A percentile compares a stretch with the other conserved stretches of the same genome.
These are phyloP conservation scores for Pseudognaphalium luteoalbum DNA, from an alignment of 129 eudicot species.

Conservation along the genomic window DNA sequence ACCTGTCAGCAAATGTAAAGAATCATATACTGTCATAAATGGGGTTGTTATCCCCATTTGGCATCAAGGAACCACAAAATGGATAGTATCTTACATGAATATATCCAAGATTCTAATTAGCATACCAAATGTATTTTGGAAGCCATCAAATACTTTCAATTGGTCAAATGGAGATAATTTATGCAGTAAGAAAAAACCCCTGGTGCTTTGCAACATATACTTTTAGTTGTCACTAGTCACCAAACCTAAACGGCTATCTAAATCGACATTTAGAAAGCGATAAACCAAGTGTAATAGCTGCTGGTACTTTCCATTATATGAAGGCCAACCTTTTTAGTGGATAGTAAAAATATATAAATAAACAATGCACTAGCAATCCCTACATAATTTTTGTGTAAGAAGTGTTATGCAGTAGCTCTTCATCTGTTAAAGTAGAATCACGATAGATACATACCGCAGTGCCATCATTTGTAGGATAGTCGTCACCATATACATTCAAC, in stretches of 20 bases:
- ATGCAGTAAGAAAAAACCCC: not conserved
- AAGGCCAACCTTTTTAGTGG: not conserved
- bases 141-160: not conserved
- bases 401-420: not conserved
- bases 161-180: not conserved
- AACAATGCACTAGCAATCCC: not conserved
- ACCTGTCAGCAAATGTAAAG: constrained; percentile 40
- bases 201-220: not conserved
- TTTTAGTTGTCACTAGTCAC: not conserved
- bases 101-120: not conserved
- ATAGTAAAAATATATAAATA: not conserved
- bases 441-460: constrained; percentile 60
- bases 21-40: constrained; percentile 5
- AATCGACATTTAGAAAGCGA: not conserved
- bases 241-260: not conserved
- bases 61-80: not conserved
- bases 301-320: not conserved
- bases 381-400: not conserved
- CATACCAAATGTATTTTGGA: not conserved
- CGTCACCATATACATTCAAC: constrained; percentile 90
- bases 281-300: not conserved
- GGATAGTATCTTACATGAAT: not conserved
- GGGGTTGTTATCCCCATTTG: not conserved
- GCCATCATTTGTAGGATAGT: constrained; percentile 93
- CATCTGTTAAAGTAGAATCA: not conserved